These are phyloP conservation scores for Fomitopsis betulina DNA, from an alignment of 1,284 basidiomycete species.

Conservation along the genomic window DNA sequence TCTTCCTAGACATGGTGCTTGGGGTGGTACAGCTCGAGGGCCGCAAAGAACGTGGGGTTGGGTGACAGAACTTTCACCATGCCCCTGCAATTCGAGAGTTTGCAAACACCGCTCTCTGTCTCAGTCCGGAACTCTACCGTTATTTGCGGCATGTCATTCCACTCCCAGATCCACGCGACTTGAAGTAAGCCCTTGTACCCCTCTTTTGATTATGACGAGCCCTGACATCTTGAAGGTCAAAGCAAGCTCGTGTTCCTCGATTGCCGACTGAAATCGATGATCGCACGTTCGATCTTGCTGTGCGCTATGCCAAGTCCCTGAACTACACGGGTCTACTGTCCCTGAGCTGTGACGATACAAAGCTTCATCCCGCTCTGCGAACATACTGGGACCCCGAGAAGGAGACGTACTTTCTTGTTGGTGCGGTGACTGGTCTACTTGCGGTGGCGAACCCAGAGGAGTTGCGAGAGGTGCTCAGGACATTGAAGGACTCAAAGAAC, in stretches of 20 bases:
- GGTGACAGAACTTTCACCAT: too few relatives aligned
- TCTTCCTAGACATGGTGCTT: too few relatives aligned
- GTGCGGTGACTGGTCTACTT: neutral
- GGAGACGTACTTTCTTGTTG: conserved; percentile 10
- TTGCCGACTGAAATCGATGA: neutral
- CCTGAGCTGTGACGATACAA: conserved; percentile 32
- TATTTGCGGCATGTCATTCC: too few relatives aligned
- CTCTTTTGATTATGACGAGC: too few relatives aligned
- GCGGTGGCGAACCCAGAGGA: neutral
- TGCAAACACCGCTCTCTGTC: too few relatives aligned
- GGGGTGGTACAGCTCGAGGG: too few relatives aligned
- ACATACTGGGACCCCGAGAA: conserved; percentile 19
- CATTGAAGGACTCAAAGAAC: neutral
- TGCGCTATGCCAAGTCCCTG: neutral
- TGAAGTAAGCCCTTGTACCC: too few relatives aligned
- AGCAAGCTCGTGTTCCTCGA: neutral
- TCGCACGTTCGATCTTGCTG: neutral
- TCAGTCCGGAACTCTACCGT: too few relatives aligned
- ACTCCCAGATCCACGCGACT: too few relatives aligned
- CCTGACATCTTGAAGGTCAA: too few relatives aligned
- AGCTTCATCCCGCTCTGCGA: conserved; percentile 22
- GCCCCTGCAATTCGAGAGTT: too few relatives aligned
- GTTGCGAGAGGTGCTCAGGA: neutral
- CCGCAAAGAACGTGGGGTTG: too few relatives aligned
- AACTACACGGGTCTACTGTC: conserved; percentile 15